Conservation (phyloP, 345 rosid genomes). For the Noccaea bulbosa region DNA sequence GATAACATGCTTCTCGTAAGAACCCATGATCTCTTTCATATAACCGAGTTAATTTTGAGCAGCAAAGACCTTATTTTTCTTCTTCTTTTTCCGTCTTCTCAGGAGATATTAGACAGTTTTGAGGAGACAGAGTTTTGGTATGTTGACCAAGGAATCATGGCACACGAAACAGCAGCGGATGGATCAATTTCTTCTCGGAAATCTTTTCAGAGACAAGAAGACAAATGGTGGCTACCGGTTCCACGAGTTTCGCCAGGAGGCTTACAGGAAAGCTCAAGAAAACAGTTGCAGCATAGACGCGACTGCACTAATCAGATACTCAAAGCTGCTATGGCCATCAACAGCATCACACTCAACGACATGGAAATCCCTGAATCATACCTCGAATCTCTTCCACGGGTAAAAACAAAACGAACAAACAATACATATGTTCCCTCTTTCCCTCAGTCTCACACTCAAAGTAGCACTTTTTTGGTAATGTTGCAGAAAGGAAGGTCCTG, state of each 20-base stretch:
- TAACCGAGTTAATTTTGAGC: background rate
- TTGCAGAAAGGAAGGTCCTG: conserved; percentile 86
- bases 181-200: conserved; percentile 75
- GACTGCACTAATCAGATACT: conserved; percentile 97
- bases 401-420: conserved; percentile 28
- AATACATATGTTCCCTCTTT: background rate
- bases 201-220: conserved; percentile 90
- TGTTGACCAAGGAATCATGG: conserved; percentile 88
- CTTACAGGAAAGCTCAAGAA: conserved; percentile 72
- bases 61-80: conserved; percentile 6
- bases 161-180: conserved; percentile 69
- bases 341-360: conserved; percentile 72
- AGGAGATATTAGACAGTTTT: conserved; percentile 94
- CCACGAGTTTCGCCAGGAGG: conserved; percentile 89
- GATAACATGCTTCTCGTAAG: conserved; percentile 98
- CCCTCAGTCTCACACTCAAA: background rate
- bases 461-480: conserved; percentile 19
- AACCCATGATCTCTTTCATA: conserved; percentile 13
- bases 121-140: conserved; percentile 87
- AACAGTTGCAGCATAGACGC: conserved; percentile 85
- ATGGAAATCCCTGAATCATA: conserved; percentile 93
- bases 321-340: conserved; percentile 98
- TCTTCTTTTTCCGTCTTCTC: conserved; percentile 34
- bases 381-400: conserved; percentile 91
- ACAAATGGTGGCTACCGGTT: conserved; percentile 99